Base-by-base conservation (phyloP, 352 stramenopile genomes). In the Phytophthora cactorum region DNA sequence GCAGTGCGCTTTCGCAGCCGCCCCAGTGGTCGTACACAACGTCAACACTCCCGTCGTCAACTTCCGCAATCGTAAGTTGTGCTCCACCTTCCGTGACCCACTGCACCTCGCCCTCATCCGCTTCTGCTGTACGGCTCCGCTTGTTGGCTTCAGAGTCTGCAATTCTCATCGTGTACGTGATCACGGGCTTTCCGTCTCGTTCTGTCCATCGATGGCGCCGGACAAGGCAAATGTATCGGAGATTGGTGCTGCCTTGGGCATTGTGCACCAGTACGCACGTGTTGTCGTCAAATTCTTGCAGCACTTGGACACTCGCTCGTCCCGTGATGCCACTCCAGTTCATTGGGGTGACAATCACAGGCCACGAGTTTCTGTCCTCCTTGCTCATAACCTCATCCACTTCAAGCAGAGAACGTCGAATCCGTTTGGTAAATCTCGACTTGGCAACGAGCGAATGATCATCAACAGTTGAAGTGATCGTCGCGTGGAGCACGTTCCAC, bases 41-140 rank as follows among this genome's bases (percentile, higher is more conserved):
- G 4, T 79, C 68, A 15, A 77, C 51, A 0, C 45, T 52, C 5
- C 50, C 44, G 31, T 58, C 51, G 17, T 77, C 65, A 9, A 57
- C 57, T 27, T 75, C 60, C 5, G 52, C 34, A 31, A 80, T 45
- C 11, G 60, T 66, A 27, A 77, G 59, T 4, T 59, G 17, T 3
- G 60, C 47, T n/a, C 69, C 73, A 10, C 73, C 73, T 45, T 78
- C 71, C 14, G 51, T 60, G 22, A 78, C 27, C 73, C 73, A 81
- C 27, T 75, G 49, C 10, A 81, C 53, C 3, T 63, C 59, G 28
- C n/a, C n/a, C n/a, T n/a, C n/a, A n/a, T 38, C 53, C 39, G 11
- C 39, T 8, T 45, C 43, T 29, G 43, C 7, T 29, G 7, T 29
- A 7, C 66, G 63, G 10, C 36, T 72, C 3, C 58, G 68, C 7